Conservation (phyloP, 352 stramenopile genomes). For the Globisporangium ultimum region DNA sequence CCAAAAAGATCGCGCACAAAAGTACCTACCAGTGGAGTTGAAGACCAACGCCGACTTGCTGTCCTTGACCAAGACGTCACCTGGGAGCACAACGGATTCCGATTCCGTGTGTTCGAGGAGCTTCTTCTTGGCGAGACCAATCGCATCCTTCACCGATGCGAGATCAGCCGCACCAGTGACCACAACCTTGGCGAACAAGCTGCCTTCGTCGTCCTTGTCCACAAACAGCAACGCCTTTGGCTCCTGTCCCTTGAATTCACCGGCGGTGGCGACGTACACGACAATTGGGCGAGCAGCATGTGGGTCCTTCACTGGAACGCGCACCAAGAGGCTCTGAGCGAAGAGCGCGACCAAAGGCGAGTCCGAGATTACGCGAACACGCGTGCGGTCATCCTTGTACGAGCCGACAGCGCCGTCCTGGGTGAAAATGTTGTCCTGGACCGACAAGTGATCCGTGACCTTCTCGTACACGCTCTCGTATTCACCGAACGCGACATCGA, state of each 20-base stretch:
- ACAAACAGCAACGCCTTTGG: conserved; percentile 57
- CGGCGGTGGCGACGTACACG: conserved; percentile 61
- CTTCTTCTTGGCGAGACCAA: conserved; percentile 75
- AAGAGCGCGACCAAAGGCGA: conserved; percentile 69
- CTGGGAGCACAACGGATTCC: conserved; percentile 49
- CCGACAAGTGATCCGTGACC: conserved; percentile 69
- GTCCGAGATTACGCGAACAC: conserved; percentile 78
- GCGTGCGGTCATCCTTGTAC: conserved; percentile 70
- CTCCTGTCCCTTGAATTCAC: conserved; percentile 58
- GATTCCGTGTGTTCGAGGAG: conserved; percentile 49
- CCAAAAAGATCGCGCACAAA: neutral
- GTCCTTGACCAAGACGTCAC: conserved; percentile 56
- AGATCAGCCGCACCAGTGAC: conserved; percentile 57
- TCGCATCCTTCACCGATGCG: conserved; percentile 43
- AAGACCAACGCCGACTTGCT: conserved; percentile 72
- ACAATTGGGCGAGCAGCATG: conserved; percentile 76
- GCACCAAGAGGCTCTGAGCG: conserved; percentile 66
- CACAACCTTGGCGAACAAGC: conserved; percentile 69
- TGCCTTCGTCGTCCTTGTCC: conserved; percentile 62
- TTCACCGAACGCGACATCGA: conserved; percentile 60
- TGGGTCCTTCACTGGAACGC: conserved; percentile 57
- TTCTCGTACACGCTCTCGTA: conserved; percentile 68
- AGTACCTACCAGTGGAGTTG: conserved; percentile 41
- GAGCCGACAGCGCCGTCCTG: conserved; percentile 78
- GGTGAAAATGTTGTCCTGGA: conserved; percentile 53